A percentile compares a stretch with the other conserved stretches of the same genome.
phyloP scores from a whole-genome alignment of 2,329 filamentous ascomycete genomes.

The Trichophyton schoenleinii region DNA sequence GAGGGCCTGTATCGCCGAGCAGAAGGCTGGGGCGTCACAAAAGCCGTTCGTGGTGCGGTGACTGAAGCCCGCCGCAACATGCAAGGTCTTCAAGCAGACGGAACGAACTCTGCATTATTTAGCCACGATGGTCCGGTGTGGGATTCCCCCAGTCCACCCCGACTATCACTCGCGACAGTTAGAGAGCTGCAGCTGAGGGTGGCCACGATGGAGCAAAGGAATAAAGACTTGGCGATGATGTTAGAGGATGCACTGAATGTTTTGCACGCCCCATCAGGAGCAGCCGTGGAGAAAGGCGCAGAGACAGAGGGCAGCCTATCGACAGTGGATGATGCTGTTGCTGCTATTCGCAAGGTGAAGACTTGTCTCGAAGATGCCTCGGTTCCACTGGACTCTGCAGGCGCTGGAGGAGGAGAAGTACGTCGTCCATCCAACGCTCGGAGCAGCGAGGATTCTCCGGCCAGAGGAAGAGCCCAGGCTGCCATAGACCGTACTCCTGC shows the following conservation, averaged over 20 bases:
- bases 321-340: conserved; percentile 24
- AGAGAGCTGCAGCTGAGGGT: conserved; percentile 24
- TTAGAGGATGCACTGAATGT: conserved; percentile 32
- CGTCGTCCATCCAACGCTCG: not conserved
- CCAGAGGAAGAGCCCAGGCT: not conserved
- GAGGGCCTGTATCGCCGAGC: conserved; percentile 37
- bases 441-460: not conserved
- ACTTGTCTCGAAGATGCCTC: conserved; percentile 31
- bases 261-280: conserved; percentile 18
- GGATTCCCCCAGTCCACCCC: conserved; percentile 12
- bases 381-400: conserved; percentile 17
- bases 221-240: conserved; percentile 29
- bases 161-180: conserved; percentile 10
- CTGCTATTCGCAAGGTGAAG: conserved; percentile 33
- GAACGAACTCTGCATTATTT: conserved; percentile 19
- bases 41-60: conserved; percentile 37
- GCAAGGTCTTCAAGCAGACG: conserved; percentile 33
- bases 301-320: not conserved
- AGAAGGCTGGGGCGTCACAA: conserved; percentile 38
- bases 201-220: conserved; percentile 28
- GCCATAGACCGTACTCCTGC: no score
- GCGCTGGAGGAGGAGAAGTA: not conserved
- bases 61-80: conserved; percentile 36
- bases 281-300: conserved; percentile 6
- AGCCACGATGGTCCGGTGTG: conserved; percentile 13